phyloP scores from a whole-genome alignment of 2,329 filamentous ascomycete genomes.

The Cladosporium sp. region DNA sequence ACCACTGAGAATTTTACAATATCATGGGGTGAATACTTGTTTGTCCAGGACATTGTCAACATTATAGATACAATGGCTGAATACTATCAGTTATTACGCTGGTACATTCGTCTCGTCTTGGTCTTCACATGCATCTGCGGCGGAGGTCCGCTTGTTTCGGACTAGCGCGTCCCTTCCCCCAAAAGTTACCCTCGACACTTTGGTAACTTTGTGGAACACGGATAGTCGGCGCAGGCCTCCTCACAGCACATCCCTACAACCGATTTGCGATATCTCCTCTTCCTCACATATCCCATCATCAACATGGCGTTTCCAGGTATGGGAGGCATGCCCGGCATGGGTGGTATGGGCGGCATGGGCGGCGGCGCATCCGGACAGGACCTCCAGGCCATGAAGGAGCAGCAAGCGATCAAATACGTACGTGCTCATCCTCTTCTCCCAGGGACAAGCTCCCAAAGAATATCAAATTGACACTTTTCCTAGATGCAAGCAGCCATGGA shows the following conservation, averaged over 20 bases:
- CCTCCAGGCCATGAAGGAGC: slow-evolving; percentile 36
- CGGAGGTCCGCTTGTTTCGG: neutral
- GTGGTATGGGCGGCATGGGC: slow-evolving; percentile 16
- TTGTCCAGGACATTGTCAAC: neutral
- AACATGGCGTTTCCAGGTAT: slow-evolving; percentile 22
- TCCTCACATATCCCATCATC: neutral
- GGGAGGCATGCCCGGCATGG: slow-evolving; percentile 17
- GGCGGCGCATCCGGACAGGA: slow-evolving; percentile 19
- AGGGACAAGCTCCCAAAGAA: too few species aligned
- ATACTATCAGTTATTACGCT: too few species aligned
- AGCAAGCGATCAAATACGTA: slow-evolving; percentile 42
- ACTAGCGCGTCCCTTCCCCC: neutral
- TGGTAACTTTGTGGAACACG: too few species aligned
- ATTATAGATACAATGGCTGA: neutral
- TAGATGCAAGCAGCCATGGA: slow-evolving; percentile 84
- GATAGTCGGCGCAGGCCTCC: too few species aligned
- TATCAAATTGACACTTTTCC: neutral
- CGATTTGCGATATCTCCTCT: too few species aligned
- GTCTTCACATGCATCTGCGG: too few species aligned
- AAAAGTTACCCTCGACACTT: neutral
- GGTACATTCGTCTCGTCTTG: too few species aligned
- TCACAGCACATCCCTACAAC: too few species aligned
- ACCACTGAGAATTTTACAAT: too few species aligned
- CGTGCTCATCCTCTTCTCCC: too few species aligned
- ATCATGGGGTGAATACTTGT: too few species aligned